Evolutionary conservation across 257 asterid genomes (phyloP), one percentile per base, ranked within the genome.

Genomic region (Fraxinus quadrangulata): DNA sequence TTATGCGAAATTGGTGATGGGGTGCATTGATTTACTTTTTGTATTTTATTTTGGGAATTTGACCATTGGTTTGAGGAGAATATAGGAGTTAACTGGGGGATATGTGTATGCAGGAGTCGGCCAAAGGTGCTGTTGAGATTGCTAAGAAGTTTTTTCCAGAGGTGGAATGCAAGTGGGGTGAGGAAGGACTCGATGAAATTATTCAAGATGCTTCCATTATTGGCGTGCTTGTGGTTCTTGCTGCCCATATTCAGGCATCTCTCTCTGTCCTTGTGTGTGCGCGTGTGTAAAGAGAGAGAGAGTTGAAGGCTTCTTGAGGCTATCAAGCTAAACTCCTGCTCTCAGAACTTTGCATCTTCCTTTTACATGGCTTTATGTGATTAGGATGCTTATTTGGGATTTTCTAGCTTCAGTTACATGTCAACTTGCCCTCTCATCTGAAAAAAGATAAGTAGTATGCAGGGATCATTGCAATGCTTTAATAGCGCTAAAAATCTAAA

Each of bases 121-220:
- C 91, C 17, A 86, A 78, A 71, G 83, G 85, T 59, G 94, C 92
- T n/a, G 91, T 88, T 42, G 93, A 91, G 75, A 63, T 86, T 37
- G 94, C 94, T 19, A 78, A 79, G 37, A 84, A 86, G 76, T 75
- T 70, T 42, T 91, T 91, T 74, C 90, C 94, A 0, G 68, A 80
- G n/a, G 96, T 91, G 83, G 91, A 88, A 71, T 87, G 91, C 81
- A 87, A 89, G 81, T 91, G 94, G 92, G 94, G 91, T 10, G 92
- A 88, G 68, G 83, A 47, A 10, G 94, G 94, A 54, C 87, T 91
- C 42, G 88, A 89, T 72, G 88, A 87, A 75, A 88, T 91, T 42
- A 86, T 86, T 78, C 76, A 76, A 59, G 94, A 91, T 75, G 70
- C 77, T 82, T 86, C 90, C 78, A 86, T 91, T 39, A 77, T 72